Base-by-base conservation (phyloP, 495 filamentous ascomycete genomes). In the Pyrenopolyporus hunteri region DNA sequence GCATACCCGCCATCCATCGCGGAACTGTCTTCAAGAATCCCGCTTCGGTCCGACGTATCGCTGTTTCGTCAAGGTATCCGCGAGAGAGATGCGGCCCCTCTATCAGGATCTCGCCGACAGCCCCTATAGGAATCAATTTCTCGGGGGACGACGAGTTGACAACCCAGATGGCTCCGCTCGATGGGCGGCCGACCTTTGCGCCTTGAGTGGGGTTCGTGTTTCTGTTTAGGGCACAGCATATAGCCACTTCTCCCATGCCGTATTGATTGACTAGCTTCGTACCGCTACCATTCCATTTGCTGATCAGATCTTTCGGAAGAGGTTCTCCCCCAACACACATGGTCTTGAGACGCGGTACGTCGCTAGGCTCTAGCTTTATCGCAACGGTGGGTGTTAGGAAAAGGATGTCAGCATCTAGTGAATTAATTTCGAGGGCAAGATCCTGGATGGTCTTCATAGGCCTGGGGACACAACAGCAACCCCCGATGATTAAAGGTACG, bases 381-480 rank as follows among this genome's bases (percentile, higher is more conserved):
- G 67, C 67, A 2, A 71, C 44, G 2, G 68, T 68, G 0, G 78
- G 73, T 6, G 78, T 79, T 6, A 80, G 54, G 45, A 71, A 72
- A 1, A 70, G 62, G 8, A 66, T 60, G 37, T 78, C 75, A 25
- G 70, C 73, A 8, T 67, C 42, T 0, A 76, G 59, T 13, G 44
- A 60, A 28, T 76, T 78, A 36, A 80, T 77, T 2, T 72, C 70
- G 2, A 51, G 31, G 5, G 73, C 44, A 10, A 80, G 39, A 17
- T 70, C 54, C 14, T 66, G 63, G 11, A 52, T 60, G 59, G 5
- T 73, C 42, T 6, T 68, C 56, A 45, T 81, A 69, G 22, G 70
- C 59, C 0, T 74, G 69, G 19, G 82, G 69, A 53, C 79, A 78
- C n/a, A n/a, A 83, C 54, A 62, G 14, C 77, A 81, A 11, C 74